phyloP scores from a whole-genome alignment of 2,329 filamentous ascomycete genomes.

The Clonostachys byssicola region DNA sequence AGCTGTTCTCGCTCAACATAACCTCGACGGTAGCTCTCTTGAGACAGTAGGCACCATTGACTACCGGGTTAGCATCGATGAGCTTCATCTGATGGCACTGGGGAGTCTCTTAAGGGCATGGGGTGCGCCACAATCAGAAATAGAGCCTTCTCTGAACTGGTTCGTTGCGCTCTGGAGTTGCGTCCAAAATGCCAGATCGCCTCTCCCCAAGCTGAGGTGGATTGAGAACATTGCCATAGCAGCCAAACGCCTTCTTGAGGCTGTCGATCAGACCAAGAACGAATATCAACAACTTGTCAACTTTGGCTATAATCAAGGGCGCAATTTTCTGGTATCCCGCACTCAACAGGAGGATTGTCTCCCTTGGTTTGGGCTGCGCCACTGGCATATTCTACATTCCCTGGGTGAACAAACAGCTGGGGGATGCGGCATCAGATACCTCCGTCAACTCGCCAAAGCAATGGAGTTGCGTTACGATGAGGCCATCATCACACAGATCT shows the following conservation, averaged over 20 bases:
- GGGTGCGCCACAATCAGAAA: neutral
- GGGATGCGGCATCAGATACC: neutral
- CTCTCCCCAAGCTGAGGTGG: neutral
- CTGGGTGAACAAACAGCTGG: neutral
- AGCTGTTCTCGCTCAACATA: neutral
- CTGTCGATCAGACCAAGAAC: neutral
- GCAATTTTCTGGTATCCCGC: neutral
- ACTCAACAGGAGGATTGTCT: neutral
- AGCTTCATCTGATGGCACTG: neutral
- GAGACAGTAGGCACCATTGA: neutral
- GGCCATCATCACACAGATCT: neutral
- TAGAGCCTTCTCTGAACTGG: neutral
- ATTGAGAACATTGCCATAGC: neutral
- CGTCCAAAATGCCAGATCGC: neutral
- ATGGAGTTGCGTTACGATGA: neutral
- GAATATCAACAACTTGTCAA: neutral
- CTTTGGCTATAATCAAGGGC: neutral
- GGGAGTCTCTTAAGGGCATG: neutral
- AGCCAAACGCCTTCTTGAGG: neutral
- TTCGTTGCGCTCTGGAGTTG: neutral
- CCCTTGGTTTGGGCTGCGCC: neutral
- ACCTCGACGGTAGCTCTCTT: neutral
- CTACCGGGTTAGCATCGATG: neutral
- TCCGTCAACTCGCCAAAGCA: neutral
- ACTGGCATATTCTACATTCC: neutral